Base-by-base conservation (phyloP, 208 protist genomes). In the Trypanosoma theileri region DNA sequence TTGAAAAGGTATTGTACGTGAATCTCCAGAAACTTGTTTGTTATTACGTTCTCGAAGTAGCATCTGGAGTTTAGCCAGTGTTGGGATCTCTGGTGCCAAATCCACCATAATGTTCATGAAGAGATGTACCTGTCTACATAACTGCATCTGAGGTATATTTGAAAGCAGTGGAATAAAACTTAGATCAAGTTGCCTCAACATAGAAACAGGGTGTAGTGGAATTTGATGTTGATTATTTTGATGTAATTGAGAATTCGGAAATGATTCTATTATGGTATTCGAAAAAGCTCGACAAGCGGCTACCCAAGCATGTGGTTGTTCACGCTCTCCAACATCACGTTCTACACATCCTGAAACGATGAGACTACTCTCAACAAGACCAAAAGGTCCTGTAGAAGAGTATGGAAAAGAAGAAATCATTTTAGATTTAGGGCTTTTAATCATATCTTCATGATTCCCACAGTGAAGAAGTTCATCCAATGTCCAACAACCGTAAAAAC, bases 241-340 rank as follows among this genome's bases (percentile, higher is more conserved):
- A 53, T 64, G 12, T 11, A 40, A 22, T 26, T 41, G 8, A 45
- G 19, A 10, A 26, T 7, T 19, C 19, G 60, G 10, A 16, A 75
- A 45, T 66, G 61, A 75, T 21, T 66, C 41, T 35, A 71, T 69
- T 55, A 87, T 73, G 4, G 69, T 71, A 42, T 71, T 75, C 8
- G 82, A 78, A 44, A 82, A 87, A 54, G 76, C 71, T 1, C 82
- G 75, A 61, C 69, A 77, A 13, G 82, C 72, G 13, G 82, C 42
- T 54, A 87, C 75, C 59, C 75, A 84, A 31, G 78, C 78, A 76
- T 87, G 78, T 13, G 73, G 72, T 69, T 84, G 79, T 66, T 87
- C 82, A 69, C 80, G 74, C 66, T 87, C 82, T 3, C 82, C 82
- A n/a, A 87, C 75, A 22, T 78, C 73, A 56, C 76, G 71, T 59